These are phyloP conservation scores for Scheffersomyces illinoinensis DNA, from an alignment of 1,139 yeast genomes.

Conservation along the genomic window DNA sequence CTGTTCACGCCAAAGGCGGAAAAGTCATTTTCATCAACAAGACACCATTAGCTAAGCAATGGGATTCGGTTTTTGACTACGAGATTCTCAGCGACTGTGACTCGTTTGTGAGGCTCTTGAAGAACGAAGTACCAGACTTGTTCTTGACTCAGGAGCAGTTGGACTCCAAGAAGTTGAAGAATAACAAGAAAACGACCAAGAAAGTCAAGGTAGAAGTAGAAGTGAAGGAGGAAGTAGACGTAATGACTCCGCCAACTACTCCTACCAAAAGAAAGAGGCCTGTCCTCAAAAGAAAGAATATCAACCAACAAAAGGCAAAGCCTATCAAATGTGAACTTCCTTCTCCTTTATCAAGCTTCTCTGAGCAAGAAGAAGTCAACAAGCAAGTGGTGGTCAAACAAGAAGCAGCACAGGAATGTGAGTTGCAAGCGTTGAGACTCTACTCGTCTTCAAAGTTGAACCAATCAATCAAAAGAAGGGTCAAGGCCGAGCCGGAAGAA, in stretches of 20 bases:
- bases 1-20: conserved; percentile 63
- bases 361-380: conserved; percentile 6
- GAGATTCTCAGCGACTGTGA: conserved; percentile 84
- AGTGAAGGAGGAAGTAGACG: conserved; percentile 5
- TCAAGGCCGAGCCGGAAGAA: background rate
- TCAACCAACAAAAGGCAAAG: conserved; percentile 1
- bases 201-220: conserved; percentile 8
- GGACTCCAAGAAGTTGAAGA: conserved; percentile 43
- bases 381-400: background rate
- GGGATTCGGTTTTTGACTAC: conserved; percentile 65
- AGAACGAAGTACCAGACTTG: conserved; percentile 54
- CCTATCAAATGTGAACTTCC: conserved; percentile 14
- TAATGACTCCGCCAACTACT: conserved; percentile 32
- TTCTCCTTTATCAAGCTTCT: conserved; percentile 21
- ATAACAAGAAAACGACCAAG: conserved; percentile 7
- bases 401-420: background rate
- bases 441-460: background rate
- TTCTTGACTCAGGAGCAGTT: conserved; percentile 56
- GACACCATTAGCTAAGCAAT: conserved; percentile 47
- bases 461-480: background rate
- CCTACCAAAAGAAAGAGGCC: conserved; percentile 26
- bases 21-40: conserved; percentile 65
- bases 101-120: conserved; percentile 62
- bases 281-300: conserved; percentile 9
- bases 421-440: conserved; percentile 2